These are phyloP conservation scores for Pseudocohnilembus persalinus DNA, from an alignment of 169 alveolate species.

Conservation along the genomic window DNA sequence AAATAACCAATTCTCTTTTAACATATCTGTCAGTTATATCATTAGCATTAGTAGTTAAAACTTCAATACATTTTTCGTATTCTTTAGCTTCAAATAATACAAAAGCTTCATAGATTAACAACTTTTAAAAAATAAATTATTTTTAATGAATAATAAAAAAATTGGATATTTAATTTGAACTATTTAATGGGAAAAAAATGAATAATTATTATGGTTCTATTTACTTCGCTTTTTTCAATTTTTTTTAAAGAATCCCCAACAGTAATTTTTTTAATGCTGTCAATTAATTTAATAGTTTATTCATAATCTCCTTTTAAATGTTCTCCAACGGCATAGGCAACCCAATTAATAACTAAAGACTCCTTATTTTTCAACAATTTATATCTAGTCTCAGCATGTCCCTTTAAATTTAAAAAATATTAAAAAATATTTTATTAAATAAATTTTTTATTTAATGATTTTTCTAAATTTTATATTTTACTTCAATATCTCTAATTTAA, in stretches of 20 bases:
- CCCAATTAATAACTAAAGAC: constrained; percentile 75
- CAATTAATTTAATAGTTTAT: constrained; percentile 57
- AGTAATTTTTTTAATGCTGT: constrained; percentile 51
- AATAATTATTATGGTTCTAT: not conserved
- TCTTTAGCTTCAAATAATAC: constrained; percentile 37
- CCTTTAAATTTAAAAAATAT: constrained; percentile 14
- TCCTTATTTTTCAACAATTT: constrained; percentile 70
- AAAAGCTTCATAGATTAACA: constrained; percentile 40
- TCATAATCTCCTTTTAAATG: constrained; percentile 70
- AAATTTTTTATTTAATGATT: too few relatives aligned
- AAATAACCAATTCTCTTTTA: constrained; percentile 21
- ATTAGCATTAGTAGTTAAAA: constrained; percentile 23
- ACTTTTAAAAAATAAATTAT: constrained; percentile 19
- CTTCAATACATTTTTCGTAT: constrained; percentile 25
- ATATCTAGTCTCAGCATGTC: constrained; percentile 78
- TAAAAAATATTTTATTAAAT: too few relatives aligned
- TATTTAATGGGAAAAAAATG: not conserved
- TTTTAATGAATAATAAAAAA: too few relatives aligned
- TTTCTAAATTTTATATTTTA: too few relatives aligned
- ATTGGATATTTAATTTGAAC: not conserved
- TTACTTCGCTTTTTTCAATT: constrained; percentile 55
- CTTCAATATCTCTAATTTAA: constrained; percentile 78
- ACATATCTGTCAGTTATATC: constrained; percentile 32
- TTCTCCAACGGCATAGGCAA: constrained; percentile 79
- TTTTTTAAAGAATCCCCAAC: constrained; percentile 36